Base-by-base conservation (phyloP, 371 early-diverging fungal genomes). In the Mucor lusitanicus region DNA sequence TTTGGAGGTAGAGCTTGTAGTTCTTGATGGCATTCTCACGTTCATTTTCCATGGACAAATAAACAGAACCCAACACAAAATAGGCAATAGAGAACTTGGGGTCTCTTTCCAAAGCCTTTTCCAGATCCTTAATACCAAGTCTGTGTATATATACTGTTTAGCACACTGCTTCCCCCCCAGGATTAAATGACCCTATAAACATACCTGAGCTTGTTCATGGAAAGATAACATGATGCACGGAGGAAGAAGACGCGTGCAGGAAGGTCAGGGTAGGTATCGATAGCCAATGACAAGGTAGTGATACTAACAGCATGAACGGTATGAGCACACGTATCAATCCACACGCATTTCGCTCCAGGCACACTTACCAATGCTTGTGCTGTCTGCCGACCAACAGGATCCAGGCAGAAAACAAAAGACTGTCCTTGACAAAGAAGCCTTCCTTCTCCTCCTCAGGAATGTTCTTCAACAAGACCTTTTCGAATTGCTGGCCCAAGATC, bases 361-460 rank as follows among this genome's bases (percentile, higher is more conserved):
- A 21, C 8, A 56, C 72, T 75, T 80, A 84, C 84, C 88, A 88
- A 72, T 87, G 88, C 70, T 83, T 81, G 61, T 68, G 88, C 73
- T 89, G 90, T 67, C 79, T 85, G 48, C 90, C 90, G 25, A 84
- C 84, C 70, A 84, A 80, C 61, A 89, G 74, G 69, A 89, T 87
- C 90, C 87, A 87, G 57, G 84, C 79, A 70, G 81, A 80, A 50
- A 85, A 79, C 32, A 80, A 69, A 25, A 85, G 74, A 63, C 72
- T 77, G 28, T 80, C 76, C 70, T 78, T 84, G 27, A 84, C 75
- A 48, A 78, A 84, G 72, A 84, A 84, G 35, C 84, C 84, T 65
- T 82, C 80, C 57, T 78, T 75, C 60, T 85, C 68, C 25, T 76
- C 82, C 53, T 82, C 81, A 61, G 83, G 80, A 63, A 82, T 76